phyloP scores from a whole-genome alignment of 352 stramenopile genomes.

The Albugo laibachii region DNA sequence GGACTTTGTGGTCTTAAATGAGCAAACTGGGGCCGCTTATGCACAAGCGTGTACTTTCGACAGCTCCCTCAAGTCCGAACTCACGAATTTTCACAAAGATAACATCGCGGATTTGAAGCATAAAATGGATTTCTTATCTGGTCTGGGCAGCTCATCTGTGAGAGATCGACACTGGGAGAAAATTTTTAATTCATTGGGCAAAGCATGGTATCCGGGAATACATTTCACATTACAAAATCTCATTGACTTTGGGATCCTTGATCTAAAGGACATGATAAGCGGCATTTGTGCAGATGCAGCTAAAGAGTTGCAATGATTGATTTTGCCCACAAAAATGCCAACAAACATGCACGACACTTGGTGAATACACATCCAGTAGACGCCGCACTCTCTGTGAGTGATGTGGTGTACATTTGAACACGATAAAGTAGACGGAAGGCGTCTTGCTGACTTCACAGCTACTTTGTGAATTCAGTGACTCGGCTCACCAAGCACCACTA shows the following conservation, averaged over 20 bases:
- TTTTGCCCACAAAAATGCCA: too few relatives aligned
- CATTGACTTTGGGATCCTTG: slow-evolving; percentile 67
- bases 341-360: too few relatives aligned
- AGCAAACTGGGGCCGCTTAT: slow-evolving; percentile 71
- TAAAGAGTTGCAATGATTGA: slow-evolving; percentile 19
- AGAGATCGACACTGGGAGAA: slow-evolving; percentile 91
- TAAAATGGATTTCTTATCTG: slow-evolving; percentile 80
- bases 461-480: too few relatives aligned
- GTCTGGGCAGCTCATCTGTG: slow-evolving; percentile 81
- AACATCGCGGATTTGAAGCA: slow-evolving; percentile 78
- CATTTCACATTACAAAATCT: slow-evolving; percentile 79
- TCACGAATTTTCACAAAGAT: slow-evolving; percentile 76
- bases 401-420: too few relatives aligned
- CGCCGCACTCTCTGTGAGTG: too few relatives aligned
- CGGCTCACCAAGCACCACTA: too few relatives aligned
- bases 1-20: slow-evolving; percentile 74
- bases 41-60: slow-evolving; percentile 80
- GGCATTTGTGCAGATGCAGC: slow-evolving; percentile 75
- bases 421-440: too few relatives aligned
- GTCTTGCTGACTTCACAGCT: too few relatives aligned
- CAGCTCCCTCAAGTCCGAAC: slow-evolving; percentile 84
- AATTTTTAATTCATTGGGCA: slow-evolving; percentile 80
- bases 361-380: too few relatives aligned
- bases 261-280: slow-evolving; percentile 74
- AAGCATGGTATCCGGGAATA: slow-evolving; percentile 79